A percentile compares a stretch with the other conserved stretches of the same genome.
These are phyloP conservation scores for Aspergillus candidus DNA, from an alignment of 2,329 filamentous ascomycete species.

Conservation along the genomic window DNA sequence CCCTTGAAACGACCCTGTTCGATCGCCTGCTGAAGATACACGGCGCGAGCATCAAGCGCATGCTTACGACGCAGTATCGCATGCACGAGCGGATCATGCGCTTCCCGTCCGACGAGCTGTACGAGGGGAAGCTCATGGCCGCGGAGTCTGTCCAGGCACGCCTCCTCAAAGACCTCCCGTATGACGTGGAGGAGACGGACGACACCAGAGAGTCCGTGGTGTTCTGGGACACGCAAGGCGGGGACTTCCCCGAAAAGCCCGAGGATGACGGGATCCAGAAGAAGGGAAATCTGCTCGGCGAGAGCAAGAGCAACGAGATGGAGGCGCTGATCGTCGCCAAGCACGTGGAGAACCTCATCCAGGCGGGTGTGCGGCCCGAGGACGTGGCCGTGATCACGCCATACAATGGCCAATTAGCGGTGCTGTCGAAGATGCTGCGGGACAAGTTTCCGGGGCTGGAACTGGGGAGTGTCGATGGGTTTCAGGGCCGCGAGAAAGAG, in stretches of 20 bases:
- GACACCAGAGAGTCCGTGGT: slow-evolving; percentile 83
- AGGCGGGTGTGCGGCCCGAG: slow-evolving; percentile 69
- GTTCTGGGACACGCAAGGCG: slow-evolving; percentile 95
- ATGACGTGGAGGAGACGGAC: slow-evolving; percentile 71
- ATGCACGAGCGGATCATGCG: slow-evolving; percentile 97
- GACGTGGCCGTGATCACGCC: slow-evolving; percentile 93
- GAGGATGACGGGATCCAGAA: slow-evolving; percentile 62
- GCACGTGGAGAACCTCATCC: slow-evolving; percentile 71
- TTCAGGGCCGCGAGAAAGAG: slow-evolving; percentile 96
- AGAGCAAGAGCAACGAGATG: slow-evolving; percentile 88
- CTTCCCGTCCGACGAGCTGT: slow-evolving; percentile 84
- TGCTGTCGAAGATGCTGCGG: slow-evolving; percentile 70
- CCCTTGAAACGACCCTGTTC: slow-evolving; percentile 85
- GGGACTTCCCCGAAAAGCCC: slow-evolving; percentile 76
- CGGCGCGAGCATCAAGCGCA: slow-evolving; percentile 76
- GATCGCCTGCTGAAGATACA: slow-evolving; percentile 79
- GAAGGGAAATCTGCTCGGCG: slow-evolving; percentile 52
- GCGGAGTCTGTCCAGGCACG: slow-evolving; percentile 70
- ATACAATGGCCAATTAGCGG: slow-evolving; percentile 87
- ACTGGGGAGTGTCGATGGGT: slow-evolving; percentile 93
- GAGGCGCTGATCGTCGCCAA: slow-evolving; percentile 74
- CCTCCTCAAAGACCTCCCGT: slow-evolving; percentile 69
- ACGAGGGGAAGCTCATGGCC: slow-evolving; percentile 73
- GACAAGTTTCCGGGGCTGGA: slow-evolving; percentile 79
- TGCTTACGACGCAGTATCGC: slow-evolving; percentile 95